Evolutionary conservation across 345 rosid genomes (phyloP), one percentile per base, ranked within the genome.

Genomic region (Rhizophora mangle): DNA sequence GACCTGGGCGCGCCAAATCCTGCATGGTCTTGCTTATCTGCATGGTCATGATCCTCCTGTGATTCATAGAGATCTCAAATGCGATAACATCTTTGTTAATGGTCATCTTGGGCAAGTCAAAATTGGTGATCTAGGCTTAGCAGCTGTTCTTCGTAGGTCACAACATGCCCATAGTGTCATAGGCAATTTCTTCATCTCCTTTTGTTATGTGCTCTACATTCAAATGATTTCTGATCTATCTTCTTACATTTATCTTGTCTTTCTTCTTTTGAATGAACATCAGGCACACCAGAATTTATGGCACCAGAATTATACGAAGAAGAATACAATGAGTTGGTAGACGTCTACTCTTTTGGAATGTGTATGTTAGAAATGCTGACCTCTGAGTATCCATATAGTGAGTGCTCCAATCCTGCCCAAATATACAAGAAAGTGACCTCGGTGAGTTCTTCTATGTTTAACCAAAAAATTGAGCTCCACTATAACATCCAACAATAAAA

Each of bases 91-190:
- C 74, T 94, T 94, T 22, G 88, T 94, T 67, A 94, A 94, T 75
- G 98, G 98, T 22, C 98, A 94, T 76, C 91, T 94, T 15, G 95
- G 91, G 19, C 96, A 94, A 71, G 91, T 91, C 80, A 94, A 88
- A 84, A 91, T 94, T 55, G 98, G 98, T 52, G 98, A 94, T 84
- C 82, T 94, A 0, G 98, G 98, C 64, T 77, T 91, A 62, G 98
- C 98, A 1, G 89, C 98, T 6, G 75, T 94, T 67, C 98, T 93
- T 56, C 91, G 86, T 1, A 83, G 74, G 8, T 86, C 96, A 5
- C 87, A 82, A 53, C 84, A 82, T 9, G 98, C 98, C 5, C 98
- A 89, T 70, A 94, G 98, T 72, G 91, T 89, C 76, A 89, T 93
- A 81, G 98, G 98, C 63, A 81, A 58, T 46, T 52, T 63, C 58